Evolutionary conservation across 139 green algal species (phyloP).

Genomic region (Tetradesmus obliquus): DNA sequence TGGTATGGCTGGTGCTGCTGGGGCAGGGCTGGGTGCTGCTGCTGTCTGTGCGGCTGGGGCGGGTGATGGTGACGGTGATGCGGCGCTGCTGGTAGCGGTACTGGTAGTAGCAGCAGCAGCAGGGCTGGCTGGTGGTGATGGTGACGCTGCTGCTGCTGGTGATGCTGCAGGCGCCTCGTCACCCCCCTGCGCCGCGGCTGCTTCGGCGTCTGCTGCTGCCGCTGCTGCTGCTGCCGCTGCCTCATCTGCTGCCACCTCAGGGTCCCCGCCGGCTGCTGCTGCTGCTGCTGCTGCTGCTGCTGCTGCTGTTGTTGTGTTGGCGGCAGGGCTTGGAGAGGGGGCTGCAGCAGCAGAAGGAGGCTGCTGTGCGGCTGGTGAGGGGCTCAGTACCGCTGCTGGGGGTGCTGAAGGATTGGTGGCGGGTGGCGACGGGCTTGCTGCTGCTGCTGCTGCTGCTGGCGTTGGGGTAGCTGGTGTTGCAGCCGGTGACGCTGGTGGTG

Average conservation of each 20-base stretch:
- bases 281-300: not conserved
- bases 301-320: not conserved
- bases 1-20: not conserved
- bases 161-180: not conserved
- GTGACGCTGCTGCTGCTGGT: not conserved
- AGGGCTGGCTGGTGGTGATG: not conserved
- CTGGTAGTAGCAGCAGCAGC: not conserved
- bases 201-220: not conserved
- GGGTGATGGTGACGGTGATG: not conserved
- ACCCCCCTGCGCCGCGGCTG: not conserved
- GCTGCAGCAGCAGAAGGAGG: not conserved
- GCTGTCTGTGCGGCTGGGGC: not conserved
- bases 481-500: not conserved
- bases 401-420: not conserved
- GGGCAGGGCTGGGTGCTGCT: not conserved
- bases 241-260: not conserved
- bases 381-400: not conserved
- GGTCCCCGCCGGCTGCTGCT: not conserved
- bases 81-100: not conserved
- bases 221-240: not conserved
- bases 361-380: constrained; percentile 11
- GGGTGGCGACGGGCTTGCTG: not conserved
- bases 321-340: not conserved
- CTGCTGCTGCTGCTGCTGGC: not conserved
- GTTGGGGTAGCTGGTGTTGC: not conserved